Base-by-base conservation (phyloP, 192 early-diverging fungal genomes). In the Rhizophagus sp. region DNA sequence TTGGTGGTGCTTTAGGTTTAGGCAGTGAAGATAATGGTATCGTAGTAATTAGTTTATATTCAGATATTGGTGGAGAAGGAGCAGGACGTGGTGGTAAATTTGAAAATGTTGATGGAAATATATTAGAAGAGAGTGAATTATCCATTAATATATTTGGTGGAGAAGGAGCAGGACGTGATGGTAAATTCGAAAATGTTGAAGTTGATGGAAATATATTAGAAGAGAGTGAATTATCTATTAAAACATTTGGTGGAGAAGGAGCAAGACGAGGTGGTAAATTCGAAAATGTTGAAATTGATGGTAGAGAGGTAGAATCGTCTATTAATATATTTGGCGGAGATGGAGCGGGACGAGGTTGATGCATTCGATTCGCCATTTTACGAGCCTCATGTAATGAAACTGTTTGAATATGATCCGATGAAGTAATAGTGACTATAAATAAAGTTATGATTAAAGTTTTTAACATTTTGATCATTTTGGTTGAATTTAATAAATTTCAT, bases 401-500 rank as follows among this genome's bases (percentile, higher is more conserved):
- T 0, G 90, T 92, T 1, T 83, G 79, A 19, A 92, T 85, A 70
- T 89, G 88, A 64, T 85, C 88, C 12, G 90, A 92, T 5, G 89
- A 88, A 39, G 88, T 85, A 17, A 92, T 85, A n/a, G 89, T 89
- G 2, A 88, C 85, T 78, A 73, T 30, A 30, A 30, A 30, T 30
- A 30, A 30, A 30, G 30, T 30, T 30, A 1, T 30, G 1, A 30
- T 30, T 30, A 30, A 30, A 30, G 30, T 30, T 1, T n/a, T 30
- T 30, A 30, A 30, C 1, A 30, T 30, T 30, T 30, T 30, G 30
- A 30, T 30, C 30, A 30, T 30, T 30, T 30, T 30, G 30, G 1
- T 30, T 30, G 1, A 30, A 30, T 30, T 30, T 30, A 30, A 30
- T 30, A 30, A 30, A 30, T 30, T 30, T 30, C 30, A 30, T 30